Percentiles rank a stretch among this genome's conserved stretches.
These are phyloP conservation scores for Knufia fluminis DNA, from an alignment of 2,329 filamentous ascomycete genomes.

Conservation along the genomic window DNA sequence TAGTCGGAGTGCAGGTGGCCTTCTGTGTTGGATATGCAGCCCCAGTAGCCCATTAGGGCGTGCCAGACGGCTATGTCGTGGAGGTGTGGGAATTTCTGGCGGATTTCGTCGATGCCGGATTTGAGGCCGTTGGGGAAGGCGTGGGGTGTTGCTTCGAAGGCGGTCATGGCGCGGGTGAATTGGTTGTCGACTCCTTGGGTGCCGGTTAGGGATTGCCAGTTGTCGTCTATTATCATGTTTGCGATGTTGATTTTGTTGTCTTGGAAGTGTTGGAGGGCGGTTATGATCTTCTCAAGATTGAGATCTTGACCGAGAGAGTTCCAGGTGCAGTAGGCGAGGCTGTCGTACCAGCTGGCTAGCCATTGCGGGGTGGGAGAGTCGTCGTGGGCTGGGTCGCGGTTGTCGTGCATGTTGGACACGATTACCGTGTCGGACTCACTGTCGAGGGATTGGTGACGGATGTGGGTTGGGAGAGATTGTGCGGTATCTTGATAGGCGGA, in stretches of 20 bases:
- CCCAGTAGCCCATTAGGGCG: constrained; percentile 81
- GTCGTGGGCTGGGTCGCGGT: constrained; percentile 44
- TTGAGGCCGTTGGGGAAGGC: constrained; percentile 76
- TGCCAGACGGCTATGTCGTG: constrained; percentile 91
- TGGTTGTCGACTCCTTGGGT: constrained; percentile 42
- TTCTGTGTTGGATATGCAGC: constrained; percentile 61
- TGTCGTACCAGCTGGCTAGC: constrained; percentile 85
- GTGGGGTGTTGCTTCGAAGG: constrained; percentile 74
- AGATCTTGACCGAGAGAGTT: constrained; percentile 79
- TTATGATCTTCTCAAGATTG: constrained; percentile 70
- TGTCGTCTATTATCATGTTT: constrained; percentile 91
- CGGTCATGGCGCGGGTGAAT: constrained; percentile 54
- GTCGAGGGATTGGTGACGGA: constrained; percentile 28
- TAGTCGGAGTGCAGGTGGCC: constrained; percentile 70
- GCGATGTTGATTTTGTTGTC: constrained; percentile 66
- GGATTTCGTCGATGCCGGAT: constrained; percentile 59
- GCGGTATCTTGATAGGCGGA: constrained; percentile 24
- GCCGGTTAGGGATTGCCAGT: constrained; percentile 72
- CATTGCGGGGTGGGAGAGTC: constrained; percentile 40
- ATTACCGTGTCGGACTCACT: constrained; percentile 37
- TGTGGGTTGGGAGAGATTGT: constrained; percentile 12
- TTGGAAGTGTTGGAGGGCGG: constrained; percentile 63
- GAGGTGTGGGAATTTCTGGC: constrained; percentile 60
- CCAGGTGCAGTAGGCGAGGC: constrained; percentile 93
- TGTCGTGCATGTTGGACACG: constrained; percentile 36